Conservation (phyloP, 2,329 filamentous ascomycete species). For the Rhinocladiella mackenziei region DNA sequence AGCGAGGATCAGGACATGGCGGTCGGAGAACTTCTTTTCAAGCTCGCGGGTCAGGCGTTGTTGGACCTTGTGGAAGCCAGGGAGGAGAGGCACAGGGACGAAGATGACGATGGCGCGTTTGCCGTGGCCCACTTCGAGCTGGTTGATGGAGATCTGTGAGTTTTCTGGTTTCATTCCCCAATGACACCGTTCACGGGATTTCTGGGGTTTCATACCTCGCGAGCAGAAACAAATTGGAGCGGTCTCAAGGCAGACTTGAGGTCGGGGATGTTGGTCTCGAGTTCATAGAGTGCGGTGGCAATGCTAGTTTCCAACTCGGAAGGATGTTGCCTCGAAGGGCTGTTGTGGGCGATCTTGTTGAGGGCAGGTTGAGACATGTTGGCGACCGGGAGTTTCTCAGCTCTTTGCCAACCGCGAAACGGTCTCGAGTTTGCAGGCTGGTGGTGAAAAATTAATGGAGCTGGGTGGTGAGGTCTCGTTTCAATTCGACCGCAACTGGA, state of each 20-base stretch:
- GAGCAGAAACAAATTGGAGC: conserved; percentile 97
- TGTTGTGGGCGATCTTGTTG: conserved; percentile 98
- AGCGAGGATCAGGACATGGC: conserved; percentile 97
- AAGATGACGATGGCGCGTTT: conserved; percentile 99
- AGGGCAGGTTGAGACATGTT: conserved; percentile 63
- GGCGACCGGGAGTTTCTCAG: conserved; percentile 34
- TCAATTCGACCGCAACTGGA: neutral
- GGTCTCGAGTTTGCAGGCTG: conserved; percentile 23
- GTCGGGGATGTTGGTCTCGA: conserved; percentile 98
- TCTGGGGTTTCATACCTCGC: conserved; percentile 66
- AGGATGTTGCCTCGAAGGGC: conserved; percentile 90
- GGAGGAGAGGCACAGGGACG: conserved; percentile 98
- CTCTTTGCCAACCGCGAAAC: conserved; percentile 13
- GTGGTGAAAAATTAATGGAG: conserved; percentile 9
- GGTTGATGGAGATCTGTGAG: conserved; percentile 37
- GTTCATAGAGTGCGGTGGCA: conserved; percentile 94
- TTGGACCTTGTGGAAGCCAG: conserved; percentile 99
- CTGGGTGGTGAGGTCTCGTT: neutral
- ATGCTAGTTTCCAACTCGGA: conserved; percentile 97
- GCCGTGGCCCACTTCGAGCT: conserved; percentile 99
- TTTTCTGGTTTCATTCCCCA: conserved; percentile 2
- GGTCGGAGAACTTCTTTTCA: conserved; percentile 99
- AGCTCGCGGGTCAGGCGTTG: conserved; percentile 99
- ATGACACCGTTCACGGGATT: neutral
- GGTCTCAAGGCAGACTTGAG: conserved; percentile 94